Base-by-base conservation (phyloP, 371 early-diverging fungal species). In the Mortierella sp. region DNA sequence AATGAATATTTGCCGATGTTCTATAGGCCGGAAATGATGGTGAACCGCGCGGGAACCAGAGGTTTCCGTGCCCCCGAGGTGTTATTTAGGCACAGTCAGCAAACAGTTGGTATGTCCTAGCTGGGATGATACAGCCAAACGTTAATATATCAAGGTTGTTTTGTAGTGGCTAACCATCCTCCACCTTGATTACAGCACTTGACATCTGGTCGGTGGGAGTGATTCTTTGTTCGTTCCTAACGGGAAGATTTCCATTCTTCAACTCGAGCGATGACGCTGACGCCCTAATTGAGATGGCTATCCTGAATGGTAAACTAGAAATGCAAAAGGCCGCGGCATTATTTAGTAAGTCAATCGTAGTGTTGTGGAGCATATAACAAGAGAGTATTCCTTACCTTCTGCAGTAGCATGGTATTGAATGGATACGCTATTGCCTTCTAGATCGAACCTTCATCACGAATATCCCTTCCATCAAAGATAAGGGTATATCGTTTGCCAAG, bases 51-150 rank as follows among this genome's bases (percentile, higher is more conserved):
- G 16, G 99, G 99, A 18, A 99, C 99, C 1, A 87, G 98, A 61
- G 99, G 99, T 26, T 99, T 98, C 75, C 89, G 99, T 28, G 97
- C 99, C 8, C 99, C 99, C 0, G 99, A 99, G 80, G 97, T 99
- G 0, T 84, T 99, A 20, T 88, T 99, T 71, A 92, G 95, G 62
- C 92, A 93, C n/a, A 74, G 83, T 0, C 64, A 93, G 60, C 99
- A 99, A 78, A 95, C 97, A 5, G 89, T 90, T 24, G 94, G 94
- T 94, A 86, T 62, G 84, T 39, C 0, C 0, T 86, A 64, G 79
- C 28, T 5, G 1, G 6, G 6, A 28, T 16, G 20, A 30, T 58
- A 9, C 32, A 11, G 20, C 9, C 55, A 30, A 16, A 30, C 20
- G 26, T 18, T 26, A 58, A 14, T 58, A 12, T 26, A 14, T 14